A percentile compares a stretch with the other conserved stretches of the same genome.
phyloP scores from a whole-genome alignment of 2,329 filamentous ascomycete genomes.

The Aschersonia sp. region DNA sequence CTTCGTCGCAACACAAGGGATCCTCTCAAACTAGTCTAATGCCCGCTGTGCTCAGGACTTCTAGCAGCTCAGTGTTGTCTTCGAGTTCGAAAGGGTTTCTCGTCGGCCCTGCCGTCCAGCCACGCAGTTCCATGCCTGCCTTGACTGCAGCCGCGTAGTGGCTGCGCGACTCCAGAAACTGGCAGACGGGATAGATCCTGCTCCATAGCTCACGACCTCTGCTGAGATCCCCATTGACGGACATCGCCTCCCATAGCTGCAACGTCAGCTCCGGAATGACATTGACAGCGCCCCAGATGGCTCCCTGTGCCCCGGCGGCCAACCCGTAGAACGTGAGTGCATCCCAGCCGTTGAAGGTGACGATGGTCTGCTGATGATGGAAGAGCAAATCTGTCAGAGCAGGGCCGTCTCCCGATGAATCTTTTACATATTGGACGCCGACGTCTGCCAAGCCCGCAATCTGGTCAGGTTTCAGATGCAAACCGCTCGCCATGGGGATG shows the following conservation, averaged over 20 bases:
- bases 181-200: constrained; percentile 29
- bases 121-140: constrained; percentile 28
- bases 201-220: constrained; percentile 26
- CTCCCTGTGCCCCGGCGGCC: constrained; percentile 27
- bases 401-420: constrained; percentile 31
- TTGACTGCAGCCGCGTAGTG: constrained; percentile 28
- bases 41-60: not conserved
- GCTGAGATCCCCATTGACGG: constrained; percentile 17
- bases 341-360: constrained; percentile 33
- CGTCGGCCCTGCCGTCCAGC: constrained; percentile 25
- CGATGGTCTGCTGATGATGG: constrained; percentile 17
- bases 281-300: constrained; percentile 31
- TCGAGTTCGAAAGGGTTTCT: constrained; percentile 19
- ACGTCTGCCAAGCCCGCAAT: constrained; percentile 23
- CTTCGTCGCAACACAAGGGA: not conserved
- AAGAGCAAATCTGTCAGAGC: constrained; percentile 30
- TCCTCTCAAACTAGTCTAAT: not conserved
- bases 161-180: constrained; percentile 26
- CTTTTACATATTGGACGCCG: constrained; percentile 31
- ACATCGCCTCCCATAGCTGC: constrained; percentile 25
- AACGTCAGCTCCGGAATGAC: constrained; percentile 29
- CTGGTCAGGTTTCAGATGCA: constrained; percentile 17
- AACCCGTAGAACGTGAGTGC: constrained; percentile 33
- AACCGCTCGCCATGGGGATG: not conserved
- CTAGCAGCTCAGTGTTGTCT: not conserved